These are phyloP conservation scores for Aspergillus bombycis DNA, from an alignment of 2,329 filamentous ascomycete genomes.

Conservation along the genomic window DNA sequence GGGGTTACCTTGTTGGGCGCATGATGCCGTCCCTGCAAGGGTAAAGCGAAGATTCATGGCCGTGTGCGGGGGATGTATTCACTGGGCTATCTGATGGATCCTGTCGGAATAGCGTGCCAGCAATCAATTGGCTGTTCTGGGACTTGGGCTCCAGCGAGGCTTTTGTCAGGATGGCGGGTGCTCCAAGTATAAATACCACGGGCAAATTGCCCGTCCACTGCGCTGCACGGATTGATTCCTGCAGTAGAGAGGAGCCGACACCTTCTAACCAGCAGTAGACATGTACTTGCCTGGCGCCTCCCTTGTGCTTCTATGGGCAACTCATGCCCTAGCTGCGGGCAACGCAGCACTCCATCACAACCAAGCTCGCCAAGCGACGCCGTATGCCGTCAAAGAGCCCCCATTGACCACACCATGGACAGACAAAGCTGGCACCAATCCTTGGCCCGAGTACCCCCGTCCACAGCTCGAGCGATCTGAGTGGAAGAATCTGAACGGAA, in stretches of 20 bases:
- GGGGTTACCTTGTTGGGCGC: constrained; percentile 1
- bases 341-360: constrained; percentile 2
- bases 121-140: neutral
- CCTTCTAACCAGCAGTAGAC: neutral
- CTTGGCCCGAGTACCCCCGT: constrained; percentile 55
- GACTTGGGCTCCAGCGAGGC: neutral
- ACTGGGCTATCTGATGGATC: neutral
- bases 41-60: neutral
- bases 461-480: constrained; percentile 50
- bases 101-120: neutral
- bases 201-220: neutral
- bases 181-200: neutral
- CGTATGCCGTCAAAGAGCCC: constrained; percentile 45
- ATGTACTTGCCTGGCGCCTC: constrained; percentile 2
- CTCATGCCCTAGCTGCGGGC: constrained; percentile 2
- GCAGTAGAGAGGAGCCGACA: neutral
- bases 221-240: neutral
- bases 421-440: constrained; percentile 49
- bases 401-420: constrained; percentile 52
- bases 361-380: constrained; percentile 12
- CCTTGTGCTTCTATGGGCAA: constrained; percentile 12
- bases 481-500: constrained; percentile 55
- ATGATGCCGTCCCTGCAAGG: constrained; percentile 4
- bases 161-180: neutral
- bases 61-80: constrained; percentile 2